Base-by-base conservation (phyloP, 176 grass and related monocot genomes). In the Oryza meyeriana region DNA sequence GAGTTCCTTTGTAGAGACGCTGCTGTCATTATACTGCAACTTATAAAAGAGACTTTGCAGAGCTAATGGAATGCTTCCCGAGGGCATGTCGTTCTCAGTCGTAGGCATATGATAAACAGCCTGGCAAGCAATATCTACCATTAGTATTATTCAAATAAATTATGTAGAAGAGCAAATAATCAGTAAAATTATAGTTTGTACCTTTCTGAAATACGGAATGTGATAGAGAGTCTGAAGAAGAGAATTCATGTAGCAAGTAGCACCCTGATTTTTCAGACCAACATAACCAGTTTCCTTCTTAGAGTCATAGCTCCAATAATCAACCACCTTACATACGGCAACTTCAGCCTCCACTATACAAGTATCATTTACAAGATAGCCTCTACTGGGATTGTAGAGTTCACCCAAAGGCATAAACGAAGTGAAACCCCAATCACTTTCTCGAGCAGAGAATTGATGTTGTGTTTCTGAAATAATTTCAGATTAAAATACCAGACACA, bases 51-150 rank as follows among this genome's bases (percentile, higher is more conserved):
- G 90, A 32, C 93, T 95, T 82, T 99, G 96, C 41, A 99, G 84
- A 83, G 96, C 93, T 86, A 95, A 88, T 2, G 96, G 96, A 68
- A 99, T 99, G 91, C 96, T 99, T 76, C 93, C 96, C 3, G 90
- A 88, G 39, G 96, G 96, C 87, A 99, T 93, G 81, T 99, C 96
- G 40, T 99, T 99, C 76, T 99, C 96, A 25, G 91, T 99, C 31
- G 96, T 99, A 57, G 96, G 96, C 96, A 99, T 99, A 81, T 95
- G 93, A 89, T 99, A 99, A 89, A 99, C 96, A 78, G 96, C 96
- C 96, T 98, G 70, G 59, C 82, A 85, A 87, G 58, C 28, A 69
- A 85, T 61, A 64, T 45, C 62, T 42, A 61, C 25, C 66, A 64
- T 92, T 70, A 86, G 66, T 10, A 79, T 13, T 34, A 77, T 55